Percentiles rank a stretch among this genome's conserved stretches.
phyloP scores from a whole-genome alignment of 192 early-diverging fungal species.

The Coemansia aciculifera region DNA sequence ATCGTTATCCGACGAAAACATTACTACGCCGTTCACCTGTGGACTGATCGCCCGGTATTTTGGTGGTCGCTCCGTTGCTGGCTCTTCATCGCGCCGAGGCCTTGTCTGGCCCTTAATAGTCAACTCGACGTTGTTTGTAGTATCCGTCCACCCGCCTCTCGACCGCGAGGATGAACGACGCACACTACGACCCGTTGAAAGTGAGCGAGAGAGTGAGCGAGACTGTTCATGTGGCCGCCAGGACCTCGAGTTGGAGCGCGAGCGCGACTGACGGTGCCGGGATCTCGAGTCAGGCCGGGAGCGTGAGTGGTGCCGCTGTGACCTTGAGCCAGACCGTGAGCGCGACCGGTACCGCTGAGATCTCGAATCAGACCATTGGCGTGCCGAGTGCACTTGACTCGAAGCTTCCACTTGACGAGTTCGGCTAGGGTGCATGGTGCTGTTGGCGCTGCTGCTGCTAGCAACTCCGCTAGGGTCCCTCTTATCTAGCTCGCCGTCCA shows the following conservation, averaged over 20 bases:
- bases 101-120: slow-evolving; percentile 40
- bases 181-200: neutral
- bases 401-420: neutral
- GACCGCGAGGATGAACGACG: neutral
- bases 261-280: neutral
- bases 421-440: neutral
- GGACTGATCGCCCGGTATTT: slow-evolving; percentile 30
- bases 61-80: neutral
- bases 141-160: neutral
- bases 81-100: slow-evolving; percentile 16
- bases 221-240: neutral
- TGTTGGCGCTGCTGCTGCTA: neutral
- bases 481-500: neutral
- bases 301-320: neutral
- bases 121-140: slow-evolving; percentile 4
- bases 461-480: neutral
- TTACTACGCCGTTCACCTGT: slow-evolving; percentile 10
- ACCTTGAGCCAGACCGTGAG: neutral
- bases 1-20: slow-evolving; percentile 21
- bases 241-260: neutral
- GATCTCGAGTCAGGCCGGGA: slow-evolving; percentile 2
- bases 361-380: neutral
- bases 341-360: slow-evolving; percentile 5
- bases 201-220: slow-evolving; percentile 2
- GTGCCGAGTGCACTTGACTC: neutral